Evolutionary conservation across 2,329 filamentous ascomycete genomes (phyloP).

Genomic region (Phaeomoniella chlamydospora): DNA sequence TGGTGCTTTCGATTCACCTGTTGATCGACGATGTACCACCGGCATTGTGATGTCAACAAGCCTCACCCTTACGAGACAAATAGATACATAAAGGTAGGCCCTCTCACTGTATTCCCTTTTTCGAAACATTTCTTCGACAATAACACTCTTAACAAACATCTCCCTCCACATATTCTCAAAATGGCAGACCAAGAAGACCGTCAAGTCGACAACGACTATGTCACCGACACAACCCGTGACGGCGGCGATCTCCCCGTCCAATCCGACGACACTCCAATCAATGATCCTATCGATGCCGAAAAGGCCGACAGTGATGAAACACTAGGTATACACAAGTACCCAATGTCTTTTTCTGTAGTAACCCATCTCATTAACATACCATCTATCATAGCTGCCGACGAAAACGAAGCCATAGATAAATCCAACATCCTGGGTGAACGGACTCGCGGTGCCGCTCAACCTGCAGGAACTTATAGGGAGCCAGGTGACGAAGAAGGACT

Average conservation of each 20-base stretch:
- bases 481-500: constrained; percentile 37
- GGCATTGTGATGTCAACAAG: no score
- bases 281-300: constrained; percentile 27
- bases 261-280: constrained; percentile 28
- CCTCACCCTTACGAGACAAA: no score
- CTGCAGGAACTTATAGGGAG: constrained; percentile 30
- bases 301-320: constrained; percentile 32
- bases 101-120: no score
- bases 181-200: no score
- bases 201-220: constrained; percentile 36
- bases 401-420: constrained; percentile 32
- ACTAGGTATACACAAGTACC: constrained; percentile 22
- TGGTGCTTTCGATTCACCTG: no score
- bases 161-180: no score
- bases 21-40: no score
- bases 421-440: constrained; percentile 31
- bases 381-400: constrained; percentile 24
- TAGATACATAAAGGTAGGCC: no score
- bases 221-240: constrained; percentile 31
- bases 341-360: no score
- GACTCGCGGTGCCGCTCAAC: constrained; percentile 32
- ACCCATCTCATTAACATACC: constrained; percentile 1
- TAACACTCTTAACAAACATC: no score
- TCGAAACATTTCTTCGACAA: no score
- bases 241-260: constrained; percentile 30